A percentile compares a stretch with the other conserved stretches of the same genome.
Conservation (phyloP, 1,284 basidiomycete genomes). For the Ceratobasidium sp. region DNA sequence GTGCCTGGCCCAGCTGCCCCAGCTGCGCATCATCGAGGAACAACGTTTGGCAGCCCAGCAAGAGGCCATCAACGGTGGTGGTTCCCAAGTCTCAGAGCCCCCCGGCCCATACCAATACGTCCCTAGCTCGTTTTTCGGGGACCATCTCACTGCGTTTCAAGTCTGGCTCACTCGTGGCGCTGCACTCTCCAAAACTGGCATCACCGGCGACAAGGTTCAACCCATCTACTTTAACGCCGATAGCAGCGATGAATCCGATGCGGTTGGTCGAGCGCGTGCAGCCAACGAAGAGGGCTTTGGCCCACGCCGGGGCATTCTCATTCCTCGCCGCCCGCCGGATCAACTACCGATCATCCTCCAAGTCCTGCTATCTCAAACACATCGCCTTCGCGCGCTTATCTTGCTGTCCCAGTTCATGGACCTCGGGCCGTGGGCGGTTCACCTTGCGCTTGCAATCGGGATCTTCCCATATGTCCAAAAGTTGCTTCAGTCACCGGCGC, state of each 20-base stretch:
- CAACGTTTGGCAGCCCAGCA: constrained; percentile 34
- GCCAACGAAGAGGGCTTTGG: constrained; percentile 38
- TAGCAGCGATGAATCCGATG: constrained; percentile 31
- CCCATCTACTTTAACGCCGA: constrained; percentile 36
- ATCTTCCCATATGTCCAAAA: constrained; percentile 99
- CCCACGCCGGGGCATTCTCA: constrained; percentile 35
- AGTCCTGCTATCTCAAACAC: constrained; percentile 95
- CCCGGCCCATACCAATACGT: constrained; percentile 65
- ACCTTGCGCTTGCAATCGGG: constrained; percentile 96
- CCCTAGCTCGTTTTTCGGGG: constrained; percentile 95
- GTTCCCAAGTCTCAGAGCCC: constrained; percentile 36
- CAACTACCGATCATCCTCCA: constrained; percentile 98
- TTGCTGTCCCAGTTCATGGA: constrained; percentile 98
- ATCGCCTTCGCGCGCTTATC: constrained; percentile 94
- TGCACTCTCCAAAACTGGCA: constrained; percentile 76
- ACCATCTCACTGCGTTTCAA: constrained; percentile 97
- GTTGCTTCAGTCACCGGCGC: constrained; percentile 92
- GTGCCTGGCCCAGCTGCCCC: constrained; percentile 92
- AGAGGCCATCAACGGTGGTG: constrained; percentile 27
- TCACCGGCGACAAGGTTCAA: constrained; percentile 26
- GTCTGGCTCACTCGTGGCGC: constrained; percentile 96
- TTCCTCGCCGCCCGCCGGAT: constrained; percentile 89
- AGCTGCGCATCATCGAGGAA: constrained; percentile 68
- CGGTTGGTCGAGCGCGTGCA: constrained; percentile 19
- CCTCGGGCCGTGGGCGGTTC: constrained; percentile 97